These are phyloP conservation scores for Zygoascus tannicola DNA, from an alignment of 805 yeast genomes.

Conservation along the genomic window DNA sequence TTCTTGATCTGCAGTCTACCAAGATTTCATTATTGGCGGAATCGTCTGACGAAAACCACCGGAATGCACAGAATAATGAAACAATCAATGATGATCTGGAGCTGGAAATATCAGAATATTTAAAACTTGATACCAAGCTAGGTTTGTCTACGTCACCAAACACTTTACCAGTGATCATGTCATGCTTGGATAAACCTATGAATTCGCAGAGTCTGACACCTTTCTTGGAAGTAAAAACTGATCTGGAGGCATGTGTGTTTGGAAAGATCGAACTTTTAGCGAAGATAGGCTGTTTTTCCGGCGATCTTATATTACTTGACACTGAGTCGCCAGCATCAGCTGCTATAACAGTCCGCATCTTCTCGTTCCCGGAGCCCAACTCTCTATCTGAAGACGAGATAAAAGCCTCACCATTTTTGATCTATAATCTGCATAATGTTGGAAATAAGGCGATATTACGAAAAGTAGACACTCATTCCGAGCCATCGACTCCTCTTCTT, in stretches of 20 bases:
- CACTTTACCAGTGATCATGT: neutral
- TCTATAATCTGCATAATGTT: slow-evolving; percentile 36
- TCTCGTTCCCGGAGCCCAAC: slow-evolving; percentile 60
- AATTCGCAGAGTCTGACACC: slow-evolving; percentile 14
- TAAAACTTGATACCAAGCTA: slow-evolving; percentile 12
- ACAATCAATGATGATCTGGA: slow-evolving; percentile 15
- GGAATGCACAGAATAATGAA: neutral
- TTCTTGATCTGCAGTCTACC: slow-evolving; percentile 34
- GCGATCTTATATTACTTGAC: slow-evolving; percentile 44
- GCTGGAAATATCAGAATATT: slow-evolving; percentile 18
- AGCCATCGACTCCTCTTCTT: neutral
- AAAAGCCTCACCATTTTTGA: slow-evolving; percentile 55
- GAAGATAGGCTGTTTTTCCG: slow-evolving; percentile 54
- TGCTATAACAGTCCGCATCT: slow-evolving; percentile 34
- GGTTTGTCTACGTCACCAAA: slow-evolving; percentile 1
- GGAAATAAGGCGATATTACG: slow-evolving; percentile 13
- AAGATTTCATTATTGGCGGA: slow-evolving; percentile 44
- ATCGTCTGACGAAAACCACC: neutral
- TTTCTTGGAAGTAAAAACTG: slow-evolving; percentile 30
- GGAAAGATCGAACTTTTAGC: slow-evolving; percentile 44
- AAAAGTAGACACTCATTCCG: neutral
- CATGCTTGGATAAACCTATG: slow-evolving; percentile 6
- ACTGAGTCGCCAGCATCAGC: neutral
- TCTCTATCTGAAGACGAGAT: slow-evolving; percentile 32
- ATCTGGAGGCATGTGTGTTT: slow-evolving; percentile 38